Base-by-base conservation (phyloP, 768 basidiomycete genomes). In the Exsudoporus frostii region DNA sequence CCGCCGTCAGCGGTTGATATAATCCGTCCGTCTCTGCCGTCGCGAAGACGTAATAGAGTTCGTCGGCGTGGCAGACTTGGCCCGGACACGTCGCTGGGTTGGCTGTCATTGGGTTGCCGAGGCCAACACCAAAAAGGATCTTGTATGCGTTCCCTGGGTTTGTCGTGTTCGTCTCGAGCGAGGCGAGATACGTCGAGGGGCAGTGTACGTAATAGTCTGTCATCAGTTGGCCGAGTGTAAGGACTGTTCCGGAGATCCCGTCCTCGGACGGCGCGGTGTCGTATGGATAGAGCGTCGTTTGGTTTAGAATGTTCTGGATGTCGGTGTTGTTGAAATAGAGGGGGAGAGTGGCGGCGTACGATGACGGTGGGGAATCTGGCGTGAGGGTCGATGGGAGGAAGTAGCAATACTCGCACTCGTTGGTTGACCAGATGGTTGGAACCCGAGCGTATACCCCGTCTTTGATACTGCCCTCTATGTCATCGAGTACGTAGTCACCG, bases 101-200 rank as follows among this genome's bases (percentile, higher is more conserved):
- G 17, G 48, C 36, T 9, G 46, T 62, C 41, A 55, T 38, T 2
- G 52, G 51, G 24, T 40, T 47, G 8, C 41, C 57, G 9, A 48
- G 48, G 11, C 51, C 37, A 9, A 29, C 40, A 2, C 37, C 33
- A 17, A 57, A 57, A 24, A 52, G 25, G 30, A 53, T 40, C 25
- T 47, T 48, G 53, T 55, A 60, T 5, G 39, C 32, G 20, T 61
- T 57, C 8, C 50, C 56, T 7, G 44, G 43, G 30, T 64, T 55
- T 4, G 61, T 50, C 24, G 47, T 55, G 44, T 59, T 59, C 20
- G 50, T 20, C 20, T 48, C 46, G 7, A 62, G 50, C 32, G 41
- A 43, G 17, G 50, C 46, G 15, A 62, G 52, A 46, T 51, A 51
- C 19, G 30, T 48, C 14, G 45, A 43, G 1, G 37, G 62, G 11